Percentiles rank a stretch among this genome's conserved stretches.
phyloP scores from a whole-genome alignment of 768 basidiomycete genomes.

The Suillus lakei region DNA sequence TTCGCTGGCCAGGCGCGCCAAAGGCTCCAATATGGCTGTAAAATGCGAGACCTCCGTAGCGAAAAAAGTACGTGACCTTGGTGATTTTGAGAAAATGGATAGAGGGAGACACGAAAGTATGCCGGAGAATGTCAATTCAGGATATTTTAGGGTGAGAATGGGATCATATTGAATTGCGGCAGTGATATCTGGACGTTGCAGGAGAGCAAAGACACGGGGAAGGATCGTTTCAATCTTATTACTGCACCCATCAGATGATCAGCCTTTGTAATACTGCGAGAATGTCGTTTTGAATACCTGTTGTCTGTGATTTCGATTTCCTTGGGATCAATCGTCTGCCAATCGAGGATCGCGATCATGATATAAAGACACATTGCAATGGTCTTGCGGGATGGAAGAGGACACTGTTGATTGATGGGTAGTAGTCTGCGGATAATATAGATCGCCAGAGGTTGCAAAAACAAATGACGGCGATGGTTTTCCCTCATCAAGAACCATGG shows the following conservation, averaged over 20 bases:
- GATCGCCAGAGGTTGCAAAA: background rate
- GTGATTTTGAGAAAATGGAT: background rate
- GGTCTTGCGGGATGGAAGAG: background rate
- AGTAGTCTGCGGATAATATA: background rate
- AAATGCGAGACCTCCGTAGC: background rate
- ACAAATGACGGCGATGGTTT: background rate
- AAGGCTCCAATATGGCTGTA: no score
- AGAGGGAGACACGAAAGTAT: background rate
- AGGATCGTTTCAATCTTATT: background rate
- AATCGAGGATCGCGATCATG: slow-evolving; percentile 1
- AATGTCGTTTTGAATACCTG: background rate
- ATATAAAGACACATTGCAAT: background rate
- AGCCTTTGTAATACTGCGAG: background rate
- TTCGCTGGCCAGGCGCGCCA: no score
- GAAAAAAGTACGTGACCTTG: background rate
- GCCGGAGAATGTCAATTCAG: background rate
- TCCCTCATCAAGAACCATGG: background rate
- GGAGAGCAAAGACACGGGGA: background rate
- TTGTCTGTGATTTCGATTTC: background rate
- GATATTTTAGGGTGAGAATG: background rate
- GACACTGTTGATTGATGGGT: background rate
- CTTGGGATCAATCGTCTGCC: background rate
- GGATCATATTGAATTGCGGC: background rate
- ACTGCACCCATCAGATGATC: background rate
- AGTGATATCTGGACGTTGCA: background rate